Percentiles rank a stretch among this genome's conserved stretches.
phyloP scores from a whole-genome alignment of 306 rosid genomes.

The Coriaria nepalensis region DNA sequence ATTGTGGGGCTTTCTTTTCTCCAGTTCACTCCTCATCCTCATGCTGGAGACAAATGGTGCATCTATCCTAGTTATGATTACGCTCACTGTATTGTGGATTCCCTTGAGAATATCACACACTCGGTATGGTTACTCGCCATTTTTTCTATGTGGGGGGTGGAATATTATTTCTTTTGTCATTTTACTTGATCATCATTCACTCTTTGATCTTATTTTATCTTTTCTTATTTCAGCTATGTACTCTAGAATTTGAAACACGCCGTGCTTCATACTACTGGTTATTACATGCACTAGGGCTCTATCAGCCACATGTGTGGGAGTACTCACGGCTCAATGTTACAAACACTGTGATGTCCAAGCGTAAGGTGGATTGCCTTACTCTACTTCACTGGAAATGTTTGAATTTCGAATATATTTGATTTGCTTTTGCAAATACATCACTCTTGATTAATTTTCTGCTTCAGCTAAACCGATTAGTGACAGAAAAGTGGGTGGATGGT shows the following conservation, averaged over 20 bases:
- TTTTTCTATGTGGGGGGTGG: constrained; percentile 3
- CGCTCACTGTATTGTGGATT: constrained; percentile 95
- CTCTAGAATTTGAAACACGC: constrained; percentile 98
- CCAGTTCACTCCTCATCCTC: constrained; percentile 94
- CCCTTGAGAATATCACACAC: constrained; percentile 92
- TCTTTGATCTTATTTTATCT: constrained; percentile 4
- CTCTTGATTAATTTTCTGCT: constrained; percentile 16
- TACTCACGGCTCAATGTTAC: constrained; percentile 89
- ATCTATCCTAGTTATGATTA: constrained; percentile 96
- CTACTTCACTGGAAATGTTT: constrained; percentile 4
- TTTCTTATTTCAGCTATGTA: constrained; percentile 54
- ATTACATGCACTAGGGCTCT: constrained; percentile 56
- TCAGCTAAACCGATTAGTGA: constrained; percentile 80
- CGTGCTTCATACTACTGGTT: constrained; percentile 97
- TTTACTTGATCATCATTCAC: neutral
- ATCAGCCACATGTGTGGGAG: constrained; percentile 95
- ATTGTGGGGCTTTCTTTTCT: constrained; percentile 16
- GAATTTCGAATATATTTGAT: neutral
- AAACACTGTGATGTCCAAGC: constrained; percentile 91
- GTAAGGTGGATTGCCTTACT: constrained; percentile 48
- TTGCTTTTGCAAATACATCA: constrained; percentile 5
- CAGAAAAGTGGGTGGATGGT: constrained; percentile 86
- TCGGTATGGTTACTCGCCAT: constrained; percentile 47
- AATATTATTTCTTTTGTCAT: constrained; percentile 1
- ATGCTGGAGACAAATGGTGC: constrained; percentile 99